Evolutionary conservation across 345 rosid species (phyloP).

Genomic region (Eucalyptus coolabah): DNA sequence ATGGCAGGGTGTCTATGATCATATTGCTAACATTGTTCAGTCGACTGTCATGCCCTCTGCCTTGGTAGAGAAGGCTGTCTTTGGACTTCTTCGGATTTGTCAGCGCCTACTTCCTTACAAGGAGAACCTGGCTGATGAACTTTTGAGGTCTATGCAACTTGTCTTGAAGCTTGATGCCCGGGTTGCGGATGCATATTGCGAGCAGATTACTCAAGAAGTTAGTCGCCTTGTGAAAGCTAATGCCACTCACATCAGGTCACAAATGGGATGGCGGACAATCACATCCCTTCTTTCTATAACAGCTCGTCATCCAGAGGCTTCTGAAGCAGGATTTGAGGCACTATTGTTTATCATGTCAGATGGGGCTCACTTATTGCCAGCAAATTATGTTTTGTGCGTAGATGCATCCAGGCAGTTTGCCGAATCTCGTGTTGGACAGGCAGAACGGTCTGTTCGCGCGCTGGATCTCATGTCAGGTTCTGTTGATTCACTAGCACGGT

Average conservation of each 20-base stretch:
- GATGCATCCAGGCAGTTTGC: conserved; percentile 97
- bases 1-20: conserved; percentile 98
- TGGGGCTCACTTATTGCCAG: conserved; percentile 70
- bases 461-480: conserved; percentile 91
- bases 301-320: conserved; percentile 96
- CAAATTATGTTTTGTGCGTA: conserved; percentile 71
- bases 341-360: conserved; percentile 76
- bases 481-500: conserved; percentile 58
- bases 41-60: conserved; percentile 94
- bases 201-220: conserved; percentile 90
- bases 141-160: conserved; percentile 92
- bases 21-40: conserved; percentile 93
- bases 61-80: conserved; percentile 90
- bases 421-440: conserved; percentile 95
- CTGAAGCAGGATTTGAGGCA: conserved; percentile 90
- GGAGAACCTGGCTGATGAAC: conserved; percentile 97
- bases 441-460: conserved; percentile 76
- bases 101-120: conserved; percentile 96
- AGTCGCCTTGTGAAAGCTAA: conserved; percentile 95
- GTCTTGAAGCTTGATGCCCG: conserved; percentile 96
- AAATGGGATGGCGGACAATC: conserved; percentile 90
- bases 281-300: conserved; percentile 87
- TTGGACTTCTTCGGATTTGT: conserved; percentile 93
- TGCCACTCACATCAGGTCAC: conserved; percentile 87
- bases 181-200: conserved; percentile 97